Base-by-base conservation (phyloP, 768 basidiomycete genomes). In the Suillus weaverae region DNA sequence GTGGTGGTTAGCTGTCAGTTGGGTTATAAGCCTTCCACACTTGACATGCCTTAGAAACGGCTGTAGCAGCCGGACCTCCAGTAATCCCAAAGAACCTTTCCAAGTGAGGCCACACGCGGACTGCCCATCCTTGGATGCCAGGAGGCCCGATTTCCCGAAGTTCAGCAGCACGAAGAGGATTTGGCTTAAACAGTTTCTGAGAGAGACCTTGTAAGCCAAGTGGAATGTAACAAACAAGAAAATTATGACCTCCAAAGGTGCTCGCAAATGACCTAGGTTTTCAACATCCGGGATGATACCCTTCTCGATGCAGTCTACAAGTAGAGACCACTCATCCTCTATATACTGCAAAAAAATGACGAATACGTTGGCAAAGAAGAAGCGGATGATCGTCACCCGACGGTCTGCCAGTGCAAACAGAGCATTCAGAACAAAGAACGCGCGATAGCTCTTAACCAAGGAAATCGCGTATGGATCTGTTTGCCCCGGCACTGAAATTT, bases 391-490 rank as follows among this genome's bases (percentile, higher is more conserved):
- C 4, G 39, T 60, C 66, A 67, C 51, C 7, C 44, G 18, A 11
- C n/a, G 35, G 33, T 64, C 64, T 30, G 53, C 60, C 16, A 64
- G 36, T n/a, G 59, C 51, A 53, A 67, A 67, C 1, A 68, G 36
- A 10, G 60, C 65, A 53, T 68, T 61, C n/a, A 66, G 60, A 13
- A 66, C 2, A 33, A 68, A 46, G 48, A 66, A 68, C 3, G 64
- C 32, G 9, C 48, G 55, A 59, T 62, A 66, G 22, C 59, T 62
- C 16, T 20, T 22, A 16, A 73, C 68, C 56, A 72, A 70, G 50
- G 69, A 64, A 35, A 68, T 59, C 2, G 72, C 72, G 2, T 72
- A 2, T 2, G 72, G 70, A 55, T 70, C 71, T 1, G 70, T 70
- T 3, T 67, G 44, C 20, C 66, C 50, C 3, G 71, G 67, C 16